These are phyloP conservation scores for Artemisia argyi DNA, from an alignment of 129 eudicot species.

Conservation along the genomic window DNA sequence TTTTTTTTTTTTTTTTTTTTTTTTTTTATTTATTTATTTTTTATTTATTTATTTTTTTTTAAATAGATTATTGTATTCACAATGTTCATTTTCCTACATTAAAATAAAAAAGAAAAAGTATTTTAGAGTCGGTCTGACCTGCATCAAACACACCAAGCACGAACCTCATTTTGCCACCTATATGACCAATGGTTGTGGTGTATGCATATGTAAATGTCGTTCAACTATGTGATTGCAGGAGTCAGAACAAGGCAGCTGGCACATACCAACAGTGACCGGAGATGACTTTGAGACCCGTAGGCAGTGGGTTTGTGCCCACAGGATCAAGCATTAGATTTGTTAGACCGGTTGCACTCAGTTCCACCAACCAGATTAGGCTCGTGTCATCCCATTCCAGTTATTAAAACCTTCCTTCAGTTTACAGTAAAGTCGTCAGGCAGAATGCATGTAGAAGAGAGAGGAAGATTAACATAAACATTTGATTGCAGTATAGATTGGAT, in stretches of 20 bases:
- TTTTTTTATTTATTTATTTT: no score
- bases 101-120: background rate
- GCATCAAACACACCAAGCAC: no score
- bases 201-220: slow-evolving; percentile 7
- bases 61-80: no score
- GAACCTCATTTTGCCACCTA: background rate
- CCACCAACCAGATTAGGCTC: background rate
- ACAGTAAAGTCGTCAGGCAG: background rate
- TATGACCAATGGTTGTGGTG: background rate
- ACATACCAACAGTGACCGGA: slow-evolving; percentile 76
- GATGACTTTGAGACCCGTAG: slow-evolving; percentile 83
- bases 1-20: no score
- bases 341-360: background rate
- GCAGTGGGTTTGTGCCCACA: slow-evolving; percentile 84
- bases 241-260: slow-evolving; percentile 94
- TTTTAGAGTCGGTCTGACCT: background rate
- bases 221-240: slow-evolving; percentile 53
- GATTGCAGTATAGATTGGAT: no score
- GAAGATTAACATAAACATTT: no score
- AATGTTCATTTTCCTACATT: no score
- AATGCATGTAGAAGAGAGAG: no score
- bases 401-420: background rate
- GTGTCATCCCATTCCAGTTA: slow-evolving; percentile 12
- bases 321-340: slow-evolving; percentile 29
- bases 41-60: no score